These are phyloP conservation scores for Pleurotus pulmonarius DNA, from an alignment of 768 basidiomycete genomes.

Conservation along the genomic window DNA sequence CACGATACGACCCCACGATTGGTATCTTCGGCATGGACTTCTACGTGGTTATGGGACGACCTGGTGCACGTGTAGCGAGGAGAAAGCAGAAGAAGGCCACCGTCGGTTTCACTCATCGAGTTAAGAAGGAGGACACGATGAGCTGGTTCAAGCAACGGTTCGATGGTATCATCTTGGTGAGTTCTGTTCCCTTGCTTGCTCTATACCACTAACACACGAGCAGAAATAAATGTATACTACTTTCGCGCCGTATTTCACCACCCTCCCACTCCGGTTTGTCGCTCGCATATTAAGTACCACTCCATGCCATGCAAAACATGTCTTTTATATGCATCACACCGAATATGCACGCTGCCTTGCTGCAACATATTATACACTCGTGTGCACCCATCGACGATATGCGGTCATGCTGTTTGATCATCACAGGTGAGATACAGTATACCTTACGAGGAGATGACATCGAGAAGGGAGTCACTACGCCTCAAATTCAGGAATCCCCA, in stretches of 20 bases:
- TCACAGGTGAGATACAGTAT: too few relatives aligned
- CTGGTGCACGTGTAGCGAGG: conserved; percentile 87
- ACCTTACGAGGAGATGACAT: too few relatives aligned
- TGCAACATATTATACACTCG: background rate
- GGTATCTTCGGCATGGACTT: conserved; percentile 99
- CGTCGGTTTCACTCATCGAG: conserved; percentile 84
- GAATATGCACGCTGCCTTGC: conserved; percentile 3
- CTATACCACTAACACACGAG: background rate
- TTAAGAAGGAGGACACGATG: conserved; percentile 96
- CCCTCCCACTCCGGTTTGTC: conserved; percentile 1
- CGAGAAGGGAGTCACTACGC: too few relatives aligned
- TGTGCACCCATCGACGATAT: background rate
- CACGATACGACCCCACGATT: conserved; percentile 96
- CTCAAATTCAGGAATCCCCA: too few relatives aligned
- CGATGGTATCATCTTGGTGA: conserved; percentile 93
- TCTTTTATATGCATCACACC: conserved; percentile 2
- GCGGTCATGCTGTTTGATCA: too few relatives aligned
- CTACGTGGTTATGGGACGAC: conserved; percentile 95
- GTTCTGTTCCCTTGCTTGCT: conserved; percentile 21
- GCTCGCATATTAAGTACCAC: conserved; percentile 8
- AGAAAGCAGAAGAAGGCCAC: conserved; percentile 86
- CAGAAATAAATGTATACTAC: conserved; percentile 6
- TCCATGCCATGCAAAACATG: conserved; percentile 7
- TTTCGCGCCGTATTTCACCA: background rate
- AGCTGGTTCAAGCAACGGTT: conserved; percentile 99